Conservation (phyloP, 345 rosid species). For the Brassica cretica region DNA sequence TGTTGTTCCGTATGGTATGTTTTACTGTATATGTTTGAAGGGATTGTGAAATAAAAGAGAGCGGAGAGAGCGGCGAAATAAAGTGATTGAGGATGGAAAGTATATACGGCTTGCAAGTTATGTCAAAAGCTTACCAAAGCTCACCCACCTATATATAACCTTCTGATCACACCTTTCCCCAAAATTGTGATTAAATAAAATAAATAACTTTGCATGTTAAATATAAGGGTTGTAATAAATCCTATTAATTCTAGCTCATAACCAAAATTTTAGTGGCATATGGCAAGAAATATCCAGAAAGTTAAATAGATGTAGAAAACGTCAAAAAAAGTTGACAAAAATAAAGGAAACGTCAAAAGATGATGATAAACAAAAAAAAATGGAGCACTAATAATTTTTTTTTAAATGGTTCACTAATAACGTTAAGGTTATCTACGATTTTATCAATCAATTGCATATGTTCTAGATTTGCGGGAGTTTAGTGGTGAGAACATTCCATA, state of each 20-base stretch:
- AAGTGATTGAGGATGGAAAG: conserved; percentile 7
- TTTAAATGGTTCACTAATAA: background rate
- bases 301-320: background rate
- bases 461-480: background rate
- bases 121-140: conserved; percentile 39
- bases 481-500: background rate
- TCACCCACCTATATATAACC: conserved; percentile 44
- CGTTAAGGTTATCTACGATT: too few relatives aligned
- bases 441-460: background rate
- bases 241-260: background rate
- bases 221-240: background rate
- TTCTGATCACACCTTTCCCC: conserved; percentile 14
- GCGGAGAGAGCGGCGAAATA: background rate
- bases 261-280: background rate
- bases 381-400: background rate
- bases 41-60: background rate
- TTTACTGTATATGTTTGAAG: background rate
- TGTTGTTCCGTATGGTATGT: background rate
- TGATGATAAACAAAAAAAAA: too few relatives aligned
- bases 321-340: background rate
- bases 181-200: background rate
- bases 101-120: conserved; percentile 25
- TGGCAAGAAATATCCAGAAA: background rate
- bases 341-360: background rate
- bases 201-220: background rate